A percentile compares a stretch with the other conserved stretches of the same genome.
These are phyloP conservation scores for Iris macrosiphon DNA, from an alignment of 106 monocot genomes.

Conservation along the genomic window DNA sequence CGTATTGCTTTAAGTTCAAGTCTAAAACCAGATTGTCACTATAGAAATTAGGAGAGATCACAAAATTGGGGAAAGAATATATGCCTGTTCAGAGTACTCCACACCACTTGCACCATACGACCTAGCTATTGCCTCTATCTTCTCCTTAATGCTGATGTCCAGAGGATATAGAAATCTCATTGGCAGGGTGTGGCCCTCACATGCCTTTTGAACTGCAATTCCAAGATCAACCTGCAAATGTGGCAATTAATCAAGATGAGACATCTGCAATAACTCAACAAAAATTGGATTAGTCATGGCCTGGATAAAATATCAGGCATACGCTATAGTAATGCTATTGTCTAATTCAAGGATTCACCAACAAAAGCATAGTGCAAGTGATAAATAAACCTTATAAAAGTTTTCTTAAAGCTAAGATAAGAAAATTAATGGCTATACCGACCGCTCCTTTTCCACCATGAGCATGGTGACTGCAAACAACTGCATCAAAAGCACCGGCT, in stretches of 20 bases:
- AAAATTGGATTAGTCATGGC: too few species aligned
- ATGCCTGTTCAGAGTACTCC: slow-evolving; percentile 97
- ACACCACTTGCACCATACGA: slow-evolving; percentile 91
- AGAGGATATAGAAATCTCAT: slow-evolving; percentile 85
- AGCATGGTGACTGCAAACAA: slow-evolving; percentile 91
- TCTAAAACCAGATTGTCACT: too few species aligned
- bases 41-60: too few species aligned
- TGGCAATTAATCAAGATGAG: neutral
- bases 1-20: too few species aligned
- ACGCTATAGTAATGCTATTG: too few species aligned
- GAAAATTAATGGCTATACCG: slow-evolving; percentile 11
- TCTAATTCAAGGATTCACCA: too few species aligned
- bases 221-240: slow-evolving; percentile 88
- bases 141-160: slow-evolving; percentile 77
- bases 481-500: slow-evolving; percentile 98
- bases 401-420: too few species aligned
- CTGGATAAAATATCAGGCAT: too few species aligned
- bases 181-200: slow-evolving; percentile 54
- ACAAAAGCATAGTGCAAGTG: too few species aligned
- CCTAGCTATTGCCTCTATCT: slow-evolving; percentile 90
- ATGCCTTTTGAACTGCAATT: slow-evolving; percentile 86
- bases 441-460: slow-evolving; percentile 99
- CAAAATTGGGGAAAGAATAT: too few species aligned
- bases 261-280: neutral
- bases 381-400: too few species aligned